Conservation (phyloP, 106 monocot genomes). For the Narthecium ossifragum region DNA sequence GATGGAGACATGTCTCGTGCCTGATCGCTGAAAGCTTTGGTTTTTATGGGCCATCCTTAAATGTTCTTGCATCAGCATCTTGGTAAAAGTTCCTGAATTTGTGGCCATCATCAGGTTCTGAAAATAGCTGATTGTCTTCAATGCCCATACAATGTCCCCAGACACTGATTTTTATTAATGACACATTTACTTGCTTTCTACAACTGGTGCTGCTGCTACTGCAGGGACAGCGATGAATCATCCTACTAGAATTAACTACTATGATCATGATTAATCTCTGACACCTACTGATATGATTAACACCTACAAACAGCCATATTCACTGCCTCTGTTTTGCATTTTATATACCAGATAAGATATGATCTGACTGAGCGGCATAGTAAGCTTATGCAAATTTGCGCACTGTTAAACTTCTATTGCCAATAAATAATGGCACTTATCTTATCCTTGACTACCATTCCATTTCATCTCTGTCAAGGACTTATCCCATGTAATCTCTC, state of each 20-base stretch:
- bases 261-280: too few relatives aligned
- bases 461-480: too few relatives aligned
- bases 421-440: too few relatives aligned
- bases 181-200: neutral
- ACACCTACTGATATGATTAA: too few relatives aligned
- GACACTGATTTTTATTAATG: neutral
- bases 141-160: neutral
- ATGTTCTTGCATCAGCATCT: conserved; percentile 23
- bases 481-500: too few relatives aligned
- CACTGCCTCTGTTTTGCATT: too few relatives aligned
- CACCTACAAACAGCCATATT: too few relatives aligned
- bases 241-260: neutral
- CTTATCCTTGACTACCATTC: too few relatives aligned
- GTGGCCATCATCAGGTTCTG: conserved; percentile 11
- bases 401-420: too few relatives aligned
- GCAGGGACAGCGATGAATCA: neutral
- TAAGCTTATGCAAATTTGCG: too few relatives aligned
- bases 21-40: neutral
- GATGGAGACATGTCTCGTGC: conserved; percentile 13
- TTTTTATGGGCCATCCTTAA: conserved; percentile 11
- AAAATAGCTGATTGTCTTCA: conserved; percentile 1
- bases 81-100: conserved; percentile 13
- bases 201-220: neutral
- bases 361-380: too few relatives aligned
- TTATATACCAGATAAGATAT: too few relatives aligned